These are phyloP conservation scores for Vigna hirtella DNA, from an alignment of 306 rosid genomes.

Conservation along the genomic window DNA sequence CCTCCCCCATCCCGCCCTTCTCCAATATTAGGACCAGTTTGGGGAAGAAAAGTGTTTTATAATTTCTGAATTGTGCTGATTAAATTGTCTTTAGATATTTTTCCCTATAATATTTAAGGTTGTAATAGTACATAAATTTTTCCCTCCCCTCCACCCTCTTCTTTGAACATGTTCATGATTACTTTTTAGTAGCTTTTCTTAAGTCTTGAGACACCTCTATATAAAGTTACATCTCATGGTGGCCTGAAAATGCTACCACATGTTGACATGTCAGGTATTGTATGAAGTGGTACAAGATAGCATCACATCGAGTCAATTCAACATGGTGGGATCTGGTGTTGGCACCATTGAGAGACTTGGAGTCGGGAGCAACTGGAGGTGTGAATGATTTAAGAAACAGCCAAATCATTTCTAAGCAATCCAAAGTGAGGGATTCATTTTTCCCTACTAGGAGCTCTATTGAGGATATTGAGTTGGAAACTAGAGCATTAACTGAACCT, in stretches of 20 bases:
- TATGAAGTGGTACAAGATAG: slow-evolving; percentile 89
- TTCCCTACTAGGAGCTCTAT: slow-evolving; percentile 68
- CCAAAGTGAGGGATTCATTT: slow-evolving; percentile 46
- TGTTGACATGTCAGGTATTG: slow-evolving; percentile 68
- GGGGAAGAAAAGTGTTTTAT: neutral
- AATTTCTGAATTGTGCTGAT: neutral
- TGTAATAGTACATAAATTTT: neutral
- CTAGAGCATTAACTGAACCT: slow-evolving; percentile 96
- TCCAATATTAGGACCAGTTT: too few relatives aligned
- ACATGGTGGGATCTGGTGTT: slow-evolving; percentile 88
- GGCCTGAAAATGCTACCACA: slow-evolving; percentile 43
- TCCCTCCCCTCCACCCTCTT: neutral
- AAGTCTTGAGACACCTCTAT: neutral
- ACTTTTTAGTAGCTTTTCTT: slow-evolving; percentile 4
- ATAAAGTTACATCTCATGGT: slow-evolving; percentile 35
- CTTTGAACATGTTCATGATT: neutral
- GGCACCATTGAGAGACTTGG: slow-evolving; percentile 82
- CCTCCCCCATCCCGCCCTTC: neutral
- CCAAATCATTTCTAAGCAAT: slow-evolving; percentile 46
- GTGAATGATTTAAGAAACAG: slow-evolving; percentile 44
- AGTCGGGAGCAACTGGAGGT: slow-evolving; percentile 69
- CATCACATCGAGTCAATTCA: slow-evolving; percentile 73
- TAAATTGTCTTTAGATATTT: neutral
- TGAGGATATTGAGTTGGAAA: slow-evolving; percentile 95
- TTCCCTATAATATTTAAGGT: neutral